phyloP scores from a whole-genome alignment of 75 land plant genomes.

The Cunninghamia lanceolata region DNA sequence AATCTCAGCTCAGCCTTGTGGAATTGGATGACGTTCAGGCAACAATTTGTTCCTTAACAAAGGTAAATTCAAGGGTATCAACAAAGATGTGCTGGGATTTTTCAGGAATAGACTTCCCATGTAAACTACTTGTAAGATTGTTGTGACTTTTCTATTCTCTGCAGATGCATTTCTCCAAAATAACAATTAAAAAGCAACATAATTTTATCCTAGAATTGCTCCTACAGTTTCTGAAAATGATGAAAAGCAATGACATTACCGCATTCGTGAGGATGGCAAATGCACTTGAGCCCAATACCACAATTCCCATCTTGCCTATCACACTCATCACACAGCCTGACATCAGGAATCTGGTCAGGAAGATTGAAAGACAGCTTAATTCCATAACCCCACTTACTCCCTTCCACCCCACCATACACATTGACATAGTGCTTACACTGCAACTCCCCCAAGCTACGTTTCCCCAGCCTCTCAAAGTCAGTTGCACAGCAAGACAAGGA shows the following conservation, averaged over 20 bases:
- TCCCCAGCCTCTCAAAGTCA: neutral
- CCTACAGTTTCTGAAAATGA: neutral
- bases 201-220: neutral
- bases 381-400: neutral
- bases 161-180: too few species aligned
- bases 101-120: too few species aligned
- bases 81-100: too few species aligned
- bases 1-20: too few species aligned
- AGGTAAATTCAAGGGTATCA: too few species aligned
- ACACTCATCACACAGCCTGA: conserved; percentile 7
- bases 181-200: neutral
- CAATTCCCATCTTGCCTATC: neutral
- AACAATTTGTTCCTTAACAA: too few species aligned
- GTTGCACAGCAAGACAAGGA: neutral
- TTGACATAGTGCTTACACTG: neutral
- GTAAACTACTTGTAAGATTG: too few species aligned
- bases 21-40: too few species aligned
- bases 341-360: neutral
- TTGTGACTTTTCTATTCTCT: too few species aligned
- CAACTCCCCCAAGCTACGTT: neutral
- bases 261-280: neutral
- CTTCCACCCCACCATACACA: neutral
- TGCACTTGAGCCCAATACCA: neutral
- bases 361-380: neutral
- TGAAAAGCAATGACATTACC: neutral